A percentile compares a stretch with the other conserved stretches of the same genome.
These are phyloP conservation scores for Teratosphaeria epicoccoides DNA, from an alignment of 2,329 filamentous ascomycete genomes.

Conservation along the genomic window DNA sequence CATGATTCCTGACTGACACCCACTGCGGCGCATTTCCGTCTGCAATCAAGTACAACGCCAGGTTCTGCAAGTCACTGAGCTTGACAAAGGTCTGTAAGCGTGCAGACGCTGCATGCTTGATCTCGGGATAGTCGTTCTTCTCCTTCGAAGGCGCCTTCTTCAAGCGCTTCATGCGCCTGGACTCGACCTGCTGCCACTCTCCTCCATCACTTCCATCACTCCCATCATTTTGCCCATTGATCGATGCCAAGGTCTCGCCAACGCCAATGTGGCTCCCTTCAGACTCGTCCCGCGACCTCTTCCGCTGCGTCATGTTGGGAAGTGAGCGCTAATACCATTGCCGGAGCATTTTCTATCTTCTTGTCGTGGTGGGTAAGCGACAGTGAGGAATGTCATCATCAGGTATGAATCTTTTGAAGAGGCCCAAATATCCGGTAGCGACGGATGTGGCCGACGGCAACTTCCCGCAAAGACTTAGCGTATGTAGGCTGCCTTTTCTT, in stretches of 20 bases:
- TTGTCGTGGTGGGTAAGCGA: neutral
- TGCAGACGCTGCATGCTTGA: constrained; percentile 44
- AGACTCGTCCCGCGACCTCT: constrained; percentile 19
- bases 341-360: neutral
- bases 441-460: too few species aligned
- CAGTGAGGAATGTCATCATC: neutral
- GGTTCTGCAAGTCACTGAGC: constrained; percentile 47
- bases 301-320: constrained; percentile 15
- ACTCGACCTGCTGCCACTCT: constrained; percentile 20
- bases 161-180: constrained; percentile 14
- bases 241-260: constrained; percentile 17
- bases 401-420: neutral
- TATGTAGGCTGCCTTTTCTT: too few species aligned
- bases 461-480: too few species aligned
- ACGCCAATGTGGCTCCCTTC: constrained; percentile 15
- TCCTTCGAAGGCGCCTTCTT: constrained; percentile 17
- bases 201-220: constrained; percentile 10
- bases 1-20: constrained; percentile 49
- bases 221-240: constrained; percentile 18
- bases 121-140: constrained; percentile 40
- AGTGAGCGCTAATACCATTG: neutral
- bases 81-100: constrained; percentile 46
- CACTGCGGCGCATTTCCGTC: constrained; percentile 53
- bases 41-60: constrained; percentile 52
- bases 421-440: too few species aligned